Evolutionary conservation across 768 basidiomycete species (phyloP).

Genomic region (Cytidiella melzeri): DNA sequence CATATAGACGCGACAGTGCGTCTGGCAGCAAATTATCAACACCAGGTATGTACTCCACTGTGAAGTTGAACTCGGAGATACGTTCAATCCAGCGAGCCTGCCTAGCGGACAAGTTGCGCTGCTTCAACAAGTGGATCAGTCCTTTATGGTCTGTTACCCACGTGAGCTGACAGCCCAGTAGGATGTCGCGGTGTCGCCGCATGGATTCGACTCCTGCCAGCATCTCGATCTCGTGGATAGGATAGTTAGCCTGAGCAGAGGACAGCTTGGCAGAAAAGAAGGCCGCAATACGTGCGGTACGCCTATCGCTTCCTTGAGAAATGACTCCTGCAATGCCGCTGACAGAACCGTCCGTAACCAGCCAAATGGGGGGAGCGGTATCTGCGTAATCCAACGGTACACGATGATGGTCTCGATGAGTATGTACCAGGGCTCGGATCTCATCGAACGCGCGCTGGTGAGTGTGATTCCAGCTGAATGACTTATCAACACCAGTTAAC

Average conservation of each 20-base stretch:
- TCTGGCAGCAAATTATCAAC: constrained; percentile 23
- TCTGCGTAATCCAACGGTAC: constrained; percentile 18
- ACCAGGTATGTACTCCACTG: constrained; percentile 26
- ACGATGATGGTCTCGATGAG: too few species aligned
- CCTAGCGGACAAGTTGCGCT: too few species aligned
- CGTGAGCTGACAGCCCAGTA: constrained; percentile 18
- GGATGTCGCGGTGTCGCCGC: too few species aligned
- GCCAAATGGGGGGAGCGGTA: constrained; percentile 15
- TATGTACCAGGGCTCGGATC: constrained; percentile 20
- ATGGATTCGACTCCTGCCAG: constrained; percentile 32
- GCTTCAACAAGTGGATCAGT: too few species aligned
- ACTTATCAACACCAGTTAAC: constrained; percentile 15
- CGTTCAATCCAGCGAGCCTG: constrained; percentile 23
- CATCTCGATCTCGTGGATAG: constrained; percentile 34
- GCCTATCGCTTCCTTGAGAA: constrained; percentile 18
- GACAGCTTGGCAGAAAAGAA: constrained; percentile 26
- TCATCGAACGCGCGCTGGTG: constrained; percentile 28
- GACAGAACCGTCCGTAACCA: constrained; percentile 22
- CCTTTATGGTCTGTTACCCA: constrained; percentile 26
- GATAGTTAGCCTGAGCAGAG: constrained; percentile 27
- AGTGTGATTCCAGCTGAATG: too few species aligned
- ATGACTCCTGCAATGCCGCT: too few species aligned
- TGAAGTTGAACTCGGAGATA: constrained; percentile 27
- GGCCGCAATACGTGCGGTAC: constrained; percentile 11
- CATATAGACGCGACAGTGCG: constrained; percentile 19